Evolutionary conservation across 352 stramenopile species (phyloP), one percentile per base, ranked within the genome.

Genomic region (Peronosclerospora sorghi): DNA sequence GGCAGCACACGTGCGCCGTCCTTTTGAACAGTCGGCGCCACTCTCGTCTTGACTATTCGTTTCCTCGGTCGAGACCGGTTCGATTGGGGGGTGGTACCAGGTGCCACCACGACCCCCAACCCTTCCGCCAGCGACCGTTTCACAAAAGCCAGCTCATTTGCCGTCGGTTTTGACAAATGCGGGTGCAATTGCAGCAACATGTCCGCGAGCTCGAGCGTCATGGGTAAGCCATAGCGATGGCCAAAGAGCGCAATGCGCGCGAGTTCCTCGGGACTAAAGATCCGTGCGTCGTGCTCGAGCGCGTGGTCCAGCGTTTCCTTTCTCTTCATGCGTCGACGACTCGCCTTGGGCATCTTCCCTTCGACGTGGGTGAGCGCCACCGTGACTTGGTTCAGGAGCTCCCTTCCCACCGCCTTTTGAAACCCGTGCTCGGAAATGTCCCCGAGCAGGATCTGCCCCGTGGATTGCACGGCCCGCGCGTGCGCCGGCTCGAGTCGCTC

Each of bases 151-250:
- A n/a, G n/a, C n/a, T n/a, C n/a, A n/a, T n/a, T n/a, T 48, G 5
- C 69, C 69, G 24, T 82, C 51, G 32, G 51, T 56, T 69, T 45
- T 85, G 73, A 45, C 65, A 72, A 39, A 83, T n/a, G n/a, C 79
- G 21, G 81, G 59, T 24, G 68, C 57, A 12, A 85, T 55, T 15
- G 56, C 49, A 23, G 58, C 68, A 18, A 85, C 48, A 32, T 85
- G n/a, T n/a, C n/a, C n/a, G n/a, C n/a, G n/a, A n/a, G n/a, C n/a
- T n/a, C n/a, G n/a, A n/a, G n/a, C n/a, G n/a, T n/a, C n/a, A n/a
- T n/a, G n/a, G n/a, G n/a, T n/a, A n/a, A n/a, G n/a, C n/a, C n/a
- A n/a, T n/a, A n/a, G n/a, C n/a, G n/a, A n/a, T n/a, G n/a, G n/a
- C n/a, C n/a, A n/a, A n/a, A n/a, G n/a, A n/a, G n/a, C n/a, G n/a